Evolutionary conservation across 768 basidiomycete species (phyloP).

Genomic region (Pisolithus sp.): DNA sequence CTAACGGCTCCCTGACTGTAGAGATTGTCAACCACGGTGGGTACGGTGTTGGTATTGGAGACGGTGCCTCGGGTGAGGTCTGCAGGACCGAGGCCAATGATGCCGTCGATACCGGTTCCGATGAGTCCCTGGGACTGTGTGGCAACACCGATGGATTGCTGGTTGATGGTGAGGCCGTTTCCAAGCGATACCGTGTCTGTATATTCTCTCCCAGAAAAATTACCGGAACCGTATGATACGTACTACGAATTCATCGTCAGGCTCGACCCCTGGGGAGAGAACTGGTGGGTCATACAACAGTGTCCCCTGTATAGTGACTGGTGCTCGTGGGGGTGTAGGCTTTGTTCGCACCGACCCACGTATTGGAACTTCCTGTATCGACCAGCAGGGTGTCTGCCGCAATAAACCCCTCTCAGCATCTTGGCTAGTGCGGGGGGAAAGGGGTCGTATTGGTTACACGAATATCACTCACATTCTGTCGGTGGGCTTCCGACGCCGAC

Average conservation of each 20-base stretch:
- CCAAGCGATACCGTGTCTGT: constrained; percentile 12
- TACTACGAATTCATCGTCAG: constrained; percentile 1
- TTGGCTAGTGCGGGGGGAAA: too few relatives aligned
- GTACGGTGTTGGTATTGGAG: constrained; percentile 8
- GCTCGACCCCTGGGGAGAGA: not conserved
- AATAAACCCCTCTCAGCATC: not conserved
- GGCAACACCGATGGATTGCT: constrained; percentile 36
- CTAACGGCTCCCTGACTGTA: constrained; percentile 23
- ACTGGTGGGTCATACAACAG: constrained; percentile 9
- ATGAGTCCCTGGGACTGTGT: constrained; percentile 15
- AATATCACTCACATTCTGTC: constrained; percentile 18
- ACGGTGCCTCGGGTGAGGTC: constrained; percentile 26
- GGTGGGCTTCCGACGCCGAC: constrained; percentile 23
- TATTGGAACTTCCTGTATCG: constrained; percentile 29
- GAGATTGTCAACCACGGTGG: constrained; percentile 33
- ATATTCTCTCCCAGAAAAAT: constrained; percentile 14
- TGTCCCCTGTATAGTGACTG: constrained; percentile 15
- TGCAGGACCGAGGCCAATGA: constrained; percentile 32
- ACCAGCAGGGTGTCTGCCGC: constrained; percentile 21
- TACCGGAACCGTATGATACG: constrained; percentile 17
- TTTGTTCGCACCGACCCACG: constrained; percentile 25
- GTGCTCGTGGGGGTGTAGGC: constrained; percentile 14
- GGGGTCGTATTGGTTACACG: not conserved
- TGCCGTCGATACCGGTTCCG: constrained; percentile 29
- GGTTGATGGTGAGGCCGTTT: constrained; percentile 8